Percentiles rank a stretch among this genome's conserved stretches.
Evolutionary conservation across 371 early-diverging fungal genomes (phyloP).

Genomic region (Scutellospora calospora): DNA sequence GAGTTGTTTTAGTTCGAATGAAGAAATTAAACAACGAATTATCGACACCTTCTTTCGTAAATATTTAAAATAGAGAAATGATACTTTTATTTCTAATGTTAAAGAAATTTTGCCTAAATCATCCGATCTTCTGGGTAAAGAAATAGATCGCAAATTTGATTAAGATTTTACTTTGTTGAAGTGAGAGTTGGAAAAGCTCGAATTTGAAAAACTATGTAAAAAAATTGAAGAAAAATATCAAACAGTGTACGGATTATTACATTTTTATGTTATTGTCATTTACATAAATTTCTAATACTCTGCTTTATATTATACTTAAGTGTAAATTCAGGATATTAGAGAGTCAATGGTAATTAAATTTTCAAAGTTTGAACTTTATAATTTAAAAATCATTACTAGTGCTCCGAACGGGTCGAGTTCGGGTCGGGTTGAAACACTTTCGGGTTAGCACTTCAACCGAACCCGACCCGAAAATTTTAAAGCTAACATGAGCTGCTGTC

Average conservation of each 20-base stretch:
- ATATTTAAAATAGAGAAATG: slow-evolving; percentile 14
- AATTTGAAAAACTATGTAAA: slow-evolving; percentile 14
- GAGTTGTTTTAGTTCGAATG: neutral
- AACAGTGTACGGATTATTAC: neutral
- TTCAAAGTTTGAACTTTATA: too few relatives aligned
- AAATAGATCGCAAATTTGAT: neutral
- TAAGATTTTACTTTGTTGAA: neutral
- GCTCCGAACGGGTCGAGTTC: too few relatives aligned
- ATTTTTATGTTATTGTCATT: too few relatives aligned
- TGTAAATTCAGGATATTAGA: too few relatives aligned
- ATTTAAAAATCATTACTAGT: too few relatives aligned
- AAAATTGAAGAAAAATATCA: neutral
- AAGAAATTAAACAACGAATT: neutral
- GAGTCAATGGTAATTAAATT: too few relatives aligned
- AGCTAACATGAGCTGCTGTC: too few relatives aligned
- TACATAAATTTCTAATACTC: too few relatives aligned
- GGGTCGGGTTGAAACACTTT: too few relatives aligned
- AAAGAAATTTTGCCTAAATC: slow-evolving; percentile 11
- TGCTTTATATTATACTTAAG: too few relatives aligned
- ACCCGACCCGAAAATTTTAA: too few relatives aligned
- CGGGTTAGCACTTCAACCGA: too few relatives aligned
- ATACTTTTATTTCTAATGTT: neutral
- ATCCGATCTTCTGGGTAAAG: neutral
- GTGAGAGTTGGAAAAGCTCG: neutral
- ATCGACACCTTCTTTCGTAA: neutral